phyloP scores from a whole-genome alignment of 208 protist genomes.

The Leishmania tarentolae region DNA sequence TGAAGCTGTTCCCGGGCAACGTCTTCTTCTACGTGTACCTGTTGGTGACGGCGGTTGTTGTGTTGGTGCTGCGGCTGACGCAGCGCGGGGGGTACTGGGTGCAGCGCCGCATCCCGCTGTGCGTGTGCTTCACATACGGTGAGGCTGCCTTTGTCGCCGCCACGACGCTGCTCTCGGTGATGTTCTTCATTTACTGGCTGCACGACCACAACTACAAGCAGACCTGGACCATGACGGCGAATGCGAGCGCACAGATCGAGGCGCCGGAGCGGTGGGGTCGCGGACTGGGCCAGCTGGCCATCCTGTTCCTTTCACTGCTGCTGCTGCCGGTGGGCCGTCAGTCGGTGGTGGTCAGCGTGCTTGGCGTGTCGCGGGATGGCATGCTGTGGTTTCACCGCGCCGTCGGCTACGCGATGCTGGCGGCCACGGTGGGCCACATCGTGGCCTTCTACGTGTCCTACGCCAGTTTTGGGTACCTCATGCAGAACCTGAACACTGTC shows the following conservation, averaged over 20 bases:
- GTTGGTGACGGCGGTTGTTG: conserved; percentile 24
- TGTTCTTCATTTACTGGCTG: conserved; percentile 71
- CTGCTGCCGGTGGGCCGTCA: conserved; percentile 55
- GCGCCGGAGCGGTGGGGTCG: conserved; percentile 45
- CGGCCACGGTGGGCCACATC: conserved; percentile 34
- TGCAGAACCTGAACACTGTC: conserved; percentile 35
- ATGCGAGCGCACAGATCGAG: conserved; percentile 5
- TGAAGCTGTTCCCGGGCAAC: conserved; percentile 74
- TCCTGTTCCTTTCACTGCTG: conserved; percentile 59
- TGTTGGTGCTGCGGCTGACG: conserved; percentile 36
- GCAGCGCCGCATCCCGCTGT: conserved; percentile 26
- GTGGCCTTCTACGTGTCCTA: conserved; percentile 33
- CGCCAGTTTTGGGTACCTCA: conserved; percentile 16
- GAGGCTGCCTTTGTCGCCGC: conserved; percentile 35
- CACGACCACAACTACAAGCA: conserved; percentile 66
- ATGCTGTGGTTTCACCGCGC: conserved; percentile 61
- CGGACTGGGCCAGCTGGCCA: conserved; percentile 55
- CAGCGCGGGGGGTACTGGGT: conserved; percentile 23
- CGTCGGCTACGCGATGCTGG: conserved; percentile 40
- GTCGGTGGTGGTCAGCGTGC: conserved; percentile 48
- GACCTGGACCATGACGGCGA: conserved; percentile 13
- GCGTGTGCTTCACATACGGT: conserved; percentile 26
- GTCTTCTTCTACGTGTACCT: conserved; percentile 68
- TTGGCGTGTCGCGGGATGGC: conserved; percentile 59
- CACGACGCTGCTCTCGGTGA: conserved; percentile 32